Percentiles rank a stretch among this genome's conserved stretches.
Conservation (phyloP, 176 grass and related monocot species). For the Chloris gayana region DNA sequence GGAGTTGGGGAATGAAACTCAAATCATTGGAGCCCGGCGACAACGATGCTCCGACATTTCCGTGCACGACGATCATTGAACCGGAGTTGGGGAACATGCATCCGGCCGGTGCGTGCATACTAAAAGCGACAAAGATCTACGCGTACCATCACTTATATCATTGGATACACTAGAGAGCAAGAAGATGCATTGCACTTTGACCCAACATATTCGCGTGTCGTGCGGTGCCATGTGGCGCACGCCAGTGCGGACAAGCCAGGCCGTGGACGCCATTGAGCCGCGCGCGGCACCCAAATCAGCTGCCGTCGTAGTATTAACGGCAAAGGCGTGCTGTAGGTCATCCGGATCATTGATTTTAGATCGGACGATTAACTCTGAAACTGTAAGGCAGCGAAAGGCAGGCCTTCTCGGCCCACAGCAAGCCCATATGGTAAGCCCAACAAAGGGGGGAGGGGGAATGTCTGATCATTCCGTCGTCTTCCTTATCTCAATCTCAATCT, state of each 20-base stretch:
- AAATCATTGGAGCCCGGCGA: neutral
- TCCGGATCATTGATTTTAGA: too few species aligned
- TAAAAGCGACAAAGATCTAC: neutral
- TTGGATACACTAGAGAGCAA: neutral
- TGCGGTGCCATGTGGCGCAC: neutral
- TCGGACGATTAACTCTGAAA: too few species aligned
- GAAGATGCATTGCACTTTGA: neutral
- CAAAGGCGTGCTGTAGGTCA: too few species aligned
- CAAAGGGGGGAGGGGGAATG: too few species aligned
- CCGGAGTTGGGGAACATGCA: neutral
- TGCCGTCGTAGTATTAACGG: too few species aligned
- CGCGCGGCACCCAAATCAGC: neutral
- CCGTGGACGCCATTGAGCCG: neutral
- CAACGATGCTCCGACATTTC: neutral
- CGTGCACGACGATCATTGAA: neutral
- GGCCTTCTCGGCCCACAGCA: too few species aligned
- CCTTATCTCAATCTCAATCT: too few species aligned
- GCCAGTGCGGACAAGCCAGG: neutral
- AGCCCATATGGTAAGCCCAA: too few species aligned
- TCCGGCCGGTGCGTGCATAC: neutral
- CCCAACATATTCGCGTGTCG: neutral
- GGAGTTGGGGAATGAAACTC: too few species aligned
- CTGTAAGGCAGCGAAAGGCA: too few species aligned
- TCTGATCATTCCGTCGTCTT: too few species aligned
- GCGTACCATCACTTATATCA: neutral